These are phyloP conservation scores for Pluteus cervinus DNA, from an alignment of 768 basidiomycete species.

Conservation along the genomic window DNA sequence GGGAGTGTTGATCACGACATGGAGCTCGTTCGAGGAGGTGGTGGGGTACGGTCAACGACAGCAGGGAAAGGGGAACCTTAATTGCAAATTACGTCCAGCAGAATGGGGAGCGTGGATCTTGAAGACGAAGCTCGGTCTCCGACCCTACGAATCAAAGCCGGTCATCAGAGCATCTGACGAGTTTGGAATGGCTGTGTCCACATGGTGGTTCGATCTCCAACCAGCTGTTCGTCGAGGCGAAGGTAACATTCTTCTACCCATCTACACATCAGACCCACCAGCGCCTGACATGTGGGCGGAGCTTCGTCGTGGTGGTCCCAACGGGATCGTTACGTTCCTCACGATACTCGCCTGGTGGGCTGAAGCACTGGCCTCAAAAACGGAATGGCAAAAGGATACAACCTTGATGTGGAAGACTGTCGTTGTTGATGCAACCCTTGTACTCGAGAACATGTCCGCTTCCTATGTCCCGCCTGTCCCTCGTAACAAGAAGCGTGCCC, in stretches of 20 bases:
- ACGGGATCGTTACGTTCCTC: conserved; percentile 7
- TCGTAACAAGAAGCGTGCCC: too few species aligned
- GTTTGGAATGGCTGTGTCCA: conserved; percentile 4
- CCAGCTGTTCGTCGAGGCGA: conserved; percentile 3
- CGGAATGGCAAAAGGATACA: conserved; percentile 8
- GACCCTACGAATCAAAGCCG: conserved; percentile 3
- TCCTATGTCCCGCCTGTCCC: too few species aligned
- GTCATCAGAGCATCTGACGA: conserved; percentile 6
- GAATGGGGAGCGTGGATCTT: conserved; percentile 8
- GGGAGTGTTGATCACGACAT: conserved; percentile 4
- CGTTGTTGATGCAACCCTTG: too few species aligned
- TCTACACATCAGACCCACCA: background rate
- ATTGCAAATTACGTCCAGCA: background rate
- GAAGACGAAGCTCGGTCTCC: conserved; percentile 1
- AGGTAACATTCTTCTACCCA: background rate
- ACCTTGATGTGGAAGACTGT: conserved; percentile 2
- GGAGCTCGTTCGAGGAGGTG: conserved; percentile 7
- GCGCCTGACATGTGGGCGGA: conserved; percentile 2
- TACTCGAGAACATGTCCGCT: too few species aligned
- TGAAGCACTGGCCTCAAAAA: background rate
- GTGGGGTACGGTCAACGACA: conserved; percentile 6
- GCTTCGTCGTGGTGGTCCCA: conserved; percentile 8
- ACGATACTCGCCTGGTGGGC: conserved; percentile 11
- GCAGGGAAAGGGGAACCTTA: conserved; percentile 6
- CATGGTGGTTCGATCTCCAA: conserved; percentile 11